Evolutionary conservation across 306 rosid species (phyloP).

Genomic region (Acacia acuminata): DNA sequence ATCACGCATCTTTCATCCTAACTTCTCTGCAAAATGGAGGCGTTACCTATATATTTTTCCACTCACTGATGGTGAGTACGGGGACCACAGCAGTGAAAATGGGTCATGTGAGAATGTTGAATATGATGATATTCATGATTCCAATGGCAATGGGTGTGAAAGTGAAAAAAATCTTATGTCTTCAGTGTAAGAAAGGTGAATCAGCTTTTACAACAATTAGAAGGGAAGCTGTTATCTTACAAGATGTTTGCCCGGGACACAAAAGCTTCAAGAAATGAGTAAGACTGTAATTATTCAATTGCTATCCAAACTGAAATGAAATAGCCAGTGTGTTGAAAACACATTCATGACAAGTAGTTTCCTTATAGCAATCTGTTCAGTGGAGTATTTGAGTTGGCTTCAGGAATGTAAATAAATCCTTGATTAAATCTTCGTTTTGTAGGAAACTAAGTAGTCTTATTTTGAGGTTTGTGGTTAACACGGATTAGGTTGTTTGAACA

Average conservation of each 20-base stretch:
- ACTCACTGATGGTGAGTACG: slow-evolving; percentile 50
- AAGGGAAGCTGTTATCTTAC: slow-evolving; percentile 87
- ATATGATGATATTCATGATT: slow-evolving; percentile 33
- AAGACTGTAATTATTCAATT: slow-evolving; percentile 43
- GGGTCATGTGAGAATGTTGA: slow-evolving; percentile 30
- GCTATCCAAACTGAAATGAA: slow-evolving; percentile 16
- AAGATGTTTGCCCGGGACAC: slow-evolving; percentile 98
- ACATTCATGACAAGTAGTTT: neutral
- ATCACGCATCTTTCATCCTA: slow-evolving; percentile 89
- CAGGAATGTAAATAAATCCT: neutral
- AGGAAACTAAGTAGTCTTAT: neutral
- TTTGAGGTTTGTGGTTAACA: neutral
- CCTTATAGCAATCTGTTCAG: neutral
- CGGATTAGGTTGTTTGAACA: neutral
- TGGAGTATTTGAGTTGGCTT: neutral
- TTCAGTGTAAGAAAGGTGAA: slow-evolving; percentile 72
- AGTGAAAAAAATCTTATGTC: slow-evolving; percentile 47
- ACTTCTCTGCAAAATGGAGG: slow-evolving; percentile 96
- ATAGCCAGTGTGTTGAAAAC: neutral
- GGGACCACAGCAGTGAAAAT: slow-evolving; percentile 36
- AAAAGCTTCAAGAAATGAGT: slow-evolving; percentile 93
- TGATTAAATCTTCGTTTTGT: neutral
- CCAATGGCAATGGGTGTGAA: slow-evolving; percentile 34
- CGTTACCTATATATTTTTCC: slow-evolving; percentile 88
- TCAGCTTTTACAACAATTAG: slow-evolving; percentile 65